phyloP scores from a whole-genome alignment of 768 basidiomycete genomes.

The Xerocomus brunneocitrinus region DNA sequence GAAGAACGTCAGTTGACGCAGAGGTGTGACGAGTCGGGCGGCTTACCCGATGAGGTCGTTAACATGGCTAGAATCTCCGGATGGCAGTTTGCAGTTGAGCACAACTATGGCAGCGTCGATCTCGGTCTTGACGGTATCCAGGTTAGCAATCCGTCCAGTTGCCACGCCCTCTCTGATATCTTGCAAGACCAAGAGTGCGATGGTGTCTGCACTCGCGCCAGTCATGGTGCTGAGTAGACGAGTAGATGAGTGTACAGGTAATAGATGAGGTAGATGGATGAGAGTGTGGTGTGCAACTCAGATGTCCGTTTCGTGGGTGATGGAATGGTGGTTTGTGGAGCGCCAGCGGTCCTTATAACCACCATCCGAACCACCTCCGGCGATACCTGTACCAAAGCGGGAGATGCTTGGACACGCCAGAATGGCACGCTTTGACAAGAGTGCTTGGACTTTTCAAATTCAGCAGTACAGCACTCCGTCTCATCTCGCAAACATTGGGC shows the following conservation, averaged over 20 bases:
- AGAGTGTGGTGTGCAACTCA: too few species aligned
- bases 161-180: conserved; percentile 7
- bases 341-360: conserved; percentile 9
- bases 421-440: conserved; percentile 10
- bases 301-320: not conserved
- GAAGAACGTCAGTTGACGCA: not conserved
- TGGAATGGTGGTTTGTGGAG: not conserved
- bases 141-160: conserved; percentile 6
- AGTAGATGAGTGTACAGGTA: not conserved
- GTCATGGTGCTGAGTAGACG: conserved; percentile 8
- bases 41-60: conserved; percentile 11
- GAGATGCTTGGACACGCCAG: conserved; percentile 11
- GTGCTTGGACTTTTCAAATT: conserved; percentile 9
- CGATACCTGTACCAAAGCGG: conserved; percentile 13
- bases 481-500: conserved; percentile 11
- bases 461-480: not conserved
- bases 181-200: conserved; percentile 8
- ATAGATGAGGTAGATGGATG: not conserved
- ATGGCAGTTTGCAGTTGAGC: not conserved
- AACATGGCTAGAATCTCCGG: not conserved
- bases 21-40: not conserved
- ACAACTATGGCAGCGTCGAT: conserved; percentile 10
- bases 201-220: not conserved
- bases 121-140: conserved; percentile 1
- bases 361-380: not conserved